Base-by-base conservation (phyloP, 1,284 basidiomycete genomes). In the Microbotryum saponariae region DNA sequence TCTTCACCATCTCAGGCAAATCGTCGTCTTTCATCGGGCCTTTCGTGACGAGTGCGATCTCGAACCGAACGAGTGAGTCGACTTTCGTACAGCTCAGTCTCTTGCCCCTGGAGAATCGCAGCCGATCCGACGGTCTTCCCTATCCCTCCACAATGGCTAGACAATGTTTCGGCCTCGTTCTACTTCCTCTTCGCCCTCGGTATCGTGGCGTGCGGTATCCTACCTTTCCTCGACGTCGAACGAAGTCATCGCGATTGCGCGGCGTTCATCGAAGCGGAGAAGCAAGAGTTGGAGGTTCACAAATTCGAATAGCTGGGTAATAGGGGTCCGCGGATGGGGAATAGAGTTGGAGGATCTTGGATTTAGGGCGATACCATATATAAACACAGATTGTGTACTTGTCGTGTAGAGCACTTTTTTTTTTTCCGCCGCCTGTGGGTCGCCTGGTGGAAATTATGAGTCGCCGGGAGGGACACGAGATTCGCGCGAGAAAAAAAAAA, bases 181-280 rank as follows among this genome's bases (percentile, higher is more conserved):
- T 72, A 72, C 65, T 74, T 74, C 58, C 63, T 74, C 7, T 67
- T 74, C 21, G 68, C 71, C 4, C 60, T 73, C 25, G 59, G 66
- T 3, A 25, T 71, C 18, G 63, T 59, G 10, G 58, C 66, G 23
- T 66, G 63, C 54, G 14, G 62, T 20, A 54, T 73, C 12, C 59
- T 74, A 2, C 61, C 45, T 25, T 58, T 58, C 37, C 33, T 58
- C 56, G 45, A 58, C 42, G 44, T 58, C 42, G 21, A n/a, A 6
- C 56, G 56, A 6, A 25, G 23, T 20, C 47, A 37, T 18, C 48
- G 56, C 3, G n/a, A 58, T 10, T 58, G 56, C 27, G 46, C 14
- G 37, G 25, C 54, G 31, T 56, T 47, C 37, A 42, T 42, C 37
- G 37, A 42, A 16, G 4, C 14, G 37, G 37, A 42, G 37, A 42